Base-by-base conservation (phyloP, 208 protist species). In the Crithidia expoeki region DNA sequence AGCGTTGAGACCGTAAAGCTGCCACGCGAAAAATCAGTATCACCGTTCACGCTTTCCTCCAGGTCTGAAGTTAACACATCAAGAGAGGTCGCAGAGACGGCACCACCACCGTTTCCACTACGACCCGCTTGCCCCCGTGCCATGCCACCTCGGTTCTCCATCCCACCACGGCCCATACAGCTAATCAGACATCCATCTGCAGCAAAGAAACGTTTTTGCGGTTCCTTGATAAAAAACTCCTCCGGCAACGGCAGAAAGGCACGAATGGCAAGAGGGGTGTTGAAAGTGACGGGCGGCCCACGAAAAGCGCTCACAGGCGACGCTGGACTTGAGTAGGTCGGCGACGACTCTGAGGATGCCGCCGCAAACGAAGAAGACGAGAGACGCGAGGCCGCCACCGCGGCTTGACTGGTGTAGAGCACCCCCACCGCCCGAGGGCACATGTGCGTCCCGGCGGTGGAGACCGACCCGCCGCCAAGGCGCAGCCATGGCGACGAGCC, bases 251-350 rank as follows among this genome's bases (percentile, higher is more conserved):
- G 88, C 17, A 94, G 78, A 78, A 94, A 94, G 12, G 79, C 83
- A 51, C 85, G 85, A 25, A 94, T 81, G 27, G 88, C 80, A 30
- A 89, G 74, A 14, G 81, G 68, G 10, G 79, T 85, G 72, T 94
- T 94, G 68, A 91, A 94, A 27, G 59, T 68, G 47, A 86, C 44
- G 17, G 38, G 51, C 21, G 66, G 71, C 0, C 60, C 66, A 25
- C 53, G 36, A 34, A 50, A 57, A 1, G 28, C 56, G 49, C 19
- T 30, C 19, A n/a, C 19, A 38, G 53, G 40, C 3, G 67, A 68
- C 1, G 46, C 34, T 3, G 59, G 12, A 23, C 27, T 42, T 0
- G 61, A 4, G 19, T 25, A 21, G 10, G 33, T 1, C 17, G 58
- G 50, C 17, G 63, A 53, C 28, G 62, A 51, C 4, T 17, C 27